Evolutionary conservation across 176 grass and related monocot genomes (phyloP), one percentile per base, ranked within the genome.

Genomic region (Bothriochloa decipiens): DNA sequence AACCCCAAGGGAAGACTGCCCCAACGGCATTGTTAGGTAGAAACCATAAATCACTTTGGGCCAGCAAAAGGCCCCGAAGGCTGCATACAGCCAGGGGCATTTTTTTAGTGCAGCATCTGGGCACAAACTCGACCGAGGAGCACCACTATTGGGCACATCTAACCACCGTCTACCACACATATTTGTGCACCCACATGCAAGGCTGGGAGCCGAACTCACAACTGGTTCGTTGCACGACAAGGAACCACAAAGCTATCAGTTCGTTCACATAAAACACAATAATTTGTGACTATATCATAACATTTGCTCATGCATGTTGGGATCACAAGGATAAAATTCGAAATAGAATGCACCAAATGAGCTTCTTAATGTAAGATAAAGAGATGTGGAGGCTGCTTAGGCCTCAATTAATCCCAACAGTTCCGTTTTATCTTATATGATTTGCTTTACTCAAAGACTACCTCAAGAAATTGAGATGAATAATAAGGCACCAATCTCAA

Each of bases 331-430:
- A 50, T 41, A 83, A 83, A 78, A 75, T 45, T 61, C 57, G 9
- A 61, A 61, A 11, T 11, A 33, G 80, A 36, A 7, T 32, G 74
- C 37, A 27, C 6, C 45, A 53, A 25, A 2, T 64, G 14, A 63
- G 50, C 27, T 63, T 77, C 33, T 33, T 84, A 88, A 61, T 74
- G 42, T 71, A 50, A 40, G 28, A 72, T 49, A 71, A 39, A 78
- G 29, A 80, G 41, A 78, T 53, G 32, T 81, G 26, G 69, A 28
- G 10, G 7, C 78, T 81, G 11, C 45, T 53, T 43, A 68, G 28
- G 22, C 43, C 57, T 53, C 8, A 39, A 64, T 36, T 40, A 75
- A 61, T 63, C 12, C 27, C 39, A 83, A 29, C 42, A 67, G 18
- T 65, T 23, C 39, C 17, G n/a, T 75, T 14, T 66, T 46, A 67